Conservation (phyloP, 768 basidiomycete species). For the Auricularia sp. region DNA sequence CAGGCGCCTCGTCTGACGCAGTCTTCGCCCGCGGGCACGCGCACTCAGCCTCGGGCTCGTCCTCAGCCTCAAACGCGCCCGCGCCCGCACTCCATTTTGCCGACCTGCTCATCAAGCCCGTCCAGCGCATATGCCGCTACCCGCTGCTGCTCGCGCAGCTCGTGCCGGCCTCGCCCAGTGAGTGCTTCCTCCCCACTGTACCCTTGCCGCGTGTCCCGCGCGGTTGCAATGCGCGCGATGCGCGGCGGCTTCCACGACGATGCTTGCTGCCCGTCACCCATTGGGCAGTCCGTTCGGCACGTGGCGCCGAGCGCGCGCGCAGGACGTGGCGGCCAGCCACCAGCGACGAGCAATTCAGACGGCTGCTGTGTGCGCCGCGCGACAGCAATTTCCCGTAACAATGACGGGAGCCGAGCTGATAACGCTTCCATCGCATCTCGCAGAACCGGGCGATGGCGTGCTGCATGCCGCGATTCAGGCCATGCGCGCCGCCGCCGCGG, state of each 20-base stretch:
- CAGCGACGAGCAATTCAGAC: no score
- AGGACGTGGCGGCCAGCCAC: no score
- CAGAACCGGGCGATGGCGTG: neutral
- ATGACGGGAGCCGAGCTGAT: neutral
- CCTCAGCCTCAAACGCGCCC: slow-evolving; percentile 6
- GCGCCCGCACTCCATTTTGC: slow-evolving; percentile 47
- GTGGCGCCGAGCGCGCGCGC: no score
- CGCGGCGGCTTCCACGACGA: neutral
- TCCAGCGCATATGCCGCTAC: slow-evolving; percentile 93
- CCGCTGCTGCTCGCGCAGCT: slow-evolving; percentile 81
- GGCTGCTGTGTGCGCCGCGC: no score
- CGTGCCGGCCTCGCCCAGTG: slow-evolving; percentile 16
- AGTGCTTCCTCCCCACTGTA: neutral
- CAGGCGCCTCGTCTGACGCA: neutral
- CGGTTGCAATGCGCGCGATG: neutral
- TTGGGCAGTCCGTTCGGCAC: no score
- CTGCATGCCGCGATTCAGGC: slow-evolving; percentile 34
- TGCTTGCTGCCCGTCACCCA: no score
- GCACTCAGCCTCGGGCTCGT: slow-evolving; percentile 1
- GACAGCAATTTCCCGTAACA: neutral
- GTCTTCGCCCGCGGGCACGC: neutral
- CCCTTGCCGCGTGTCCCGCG: neutral
- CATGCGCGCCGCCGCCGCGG: slow-evolving; percentile 66
- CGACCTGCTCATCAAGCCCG: slow-evolving; percentile 95
- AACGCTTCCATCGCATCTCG: neutral